These are phyloP conservation scores for Rutstroemia sp. DNA, from an alignment of 2,329 filamentous ascomycete genomes.

Conservation along the genomic window DNA sequence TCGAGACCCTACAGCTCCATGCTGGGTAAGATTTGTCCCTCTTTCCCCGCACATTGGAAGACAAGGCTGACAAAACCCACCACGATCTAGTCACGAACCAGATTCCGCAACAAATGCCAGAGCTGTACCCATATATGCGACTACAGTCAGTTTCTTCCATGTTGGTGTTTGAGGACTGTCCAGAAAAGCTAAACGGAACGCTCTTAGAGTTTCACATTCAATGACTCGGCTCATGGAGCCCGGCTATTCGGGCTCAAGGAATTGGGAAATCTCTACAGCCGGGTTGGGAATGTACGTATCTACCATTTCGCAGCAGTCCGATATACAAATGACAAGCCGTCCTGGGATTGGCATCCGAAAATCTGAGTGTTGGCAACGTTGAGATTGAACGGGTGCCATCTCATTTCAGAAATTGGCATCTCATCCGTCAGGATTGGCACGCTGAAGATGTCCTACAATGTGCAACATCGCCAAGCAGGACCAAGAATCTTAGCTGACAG, in stretches of 20 bases:
- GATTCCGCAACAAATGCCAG: slow-evolving; percentile 79
- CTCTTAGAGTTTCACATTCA: slow-evolving; percentile 74
- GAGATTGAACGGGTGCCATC: neutral
- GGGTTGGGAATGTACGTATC: slow-evolving; percentile 75
- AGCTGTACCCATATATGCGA: slow-evolving; percentile 93
- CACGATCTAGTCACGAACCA: slow-evolving; percentile 58
- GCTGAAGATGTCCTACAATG: neutral
- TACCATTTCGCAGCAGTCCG: neutral
- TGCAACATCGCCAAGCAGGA: slow-evolving; percentile 1
- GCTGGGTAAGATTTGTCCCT: slow-evolving; percentile 53
- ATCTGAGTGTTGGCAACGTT: slow-evolving; percentile 1
- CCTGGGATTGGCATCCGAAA: slow-evolving; percentile 7
- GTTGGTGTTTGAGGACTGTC: neutral
- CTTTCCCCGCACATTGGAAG: slow-evolving; percentile 9
- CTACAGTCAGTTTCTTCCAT: slow-evolving; percentile 46
- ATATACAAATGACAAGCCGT: neutral
- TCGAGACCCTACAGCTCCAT: slow-evolving; percentile 81
- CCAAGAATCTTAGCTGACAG: slow-evolving; percentile 5
- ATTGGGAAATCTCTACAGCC: slow-evolving; percentile 91
- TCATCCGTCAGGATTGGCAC: neutral
- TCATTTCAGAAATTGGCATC: slow-evolving; percentile 1
- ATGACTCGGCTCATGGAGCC: slow-evolving; percentile 93
- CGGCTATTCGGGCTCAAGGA: slow-evolving; percentile 95
- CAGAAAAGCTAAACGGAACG: neutral
- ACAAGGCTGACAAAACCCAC: slow-evolving; percentile 11